phyloP scores from a whole-genome alignment of 169 alveolate genomes.

The Cryptosporidium viatorum region DNA sequence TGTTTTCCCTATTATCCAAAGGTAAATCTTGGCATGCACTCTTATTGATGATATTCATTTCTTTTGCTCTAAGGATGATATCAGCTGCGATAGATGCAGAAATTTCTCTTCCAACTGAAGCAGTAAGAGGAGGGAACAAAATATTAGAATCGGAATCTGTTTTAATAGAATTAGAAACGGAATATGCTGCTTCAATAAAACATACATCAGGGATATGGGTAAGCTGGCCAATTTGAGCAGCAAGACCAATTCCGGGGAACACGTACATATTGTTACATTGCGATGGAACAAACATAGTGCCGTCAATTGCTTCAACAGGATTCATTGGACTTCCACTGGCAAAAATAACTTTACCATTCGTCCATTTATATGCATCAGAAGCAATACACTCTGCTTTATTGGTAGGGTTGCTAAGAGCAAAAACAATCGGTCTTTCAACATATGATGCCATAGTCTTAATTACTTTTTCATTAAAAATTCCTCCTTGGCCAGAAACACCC shows the following conservation, averaged over 20 bases:
- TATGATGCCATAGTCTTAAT: conserved; percentile 42
- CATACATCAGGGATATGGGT: conserved; percentile 71
- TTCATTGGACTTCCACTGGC: conserved; percentile 81
- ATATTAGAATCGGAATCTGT: neutral
- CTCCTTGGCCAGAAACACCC: conserved; percentile 78
- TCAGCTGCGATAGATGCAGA: conserved; percentile 67
- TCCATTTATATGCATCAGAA: conserved; percentile 76
- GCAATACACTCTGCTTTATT: conserved; percentile 78
- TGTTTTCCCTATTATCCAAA: conserved; percentile 23
- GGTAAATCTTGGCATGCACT: neutral
- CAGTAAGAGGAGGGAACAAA: conserved; percentile 58
- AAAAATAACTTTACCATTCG: conserved; percentile 76
- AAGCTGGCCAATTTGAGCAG: conserved; percentile 70
- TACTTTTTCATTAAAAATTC: conserved; percentile 71
- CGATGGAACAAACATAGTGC: conserved; percentile 37
- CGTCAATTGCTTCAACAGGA: conserved; percentile 67
- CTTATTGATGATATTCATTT: neutral
- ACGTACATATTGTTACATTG: conserved; percentile 79
- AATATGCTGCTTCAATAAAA: conserved; percentile 71
- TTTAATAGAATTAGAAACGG: conserved; percentile 35
- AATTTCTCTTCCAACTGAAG: conserved; percentile 47
- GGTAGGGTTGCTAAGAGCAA: conserved; percentile 81
- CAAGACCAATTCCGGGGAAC: conserved; percentile 80
- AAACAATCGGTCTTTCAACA: conserved; percentile 76
- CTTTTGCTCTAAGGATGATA: conserved; percentile 19